phyloP scores from a whole-genome alignment of 2,329 filamentous ascomycete species.

The Penicillium janthinellum region DNA sequence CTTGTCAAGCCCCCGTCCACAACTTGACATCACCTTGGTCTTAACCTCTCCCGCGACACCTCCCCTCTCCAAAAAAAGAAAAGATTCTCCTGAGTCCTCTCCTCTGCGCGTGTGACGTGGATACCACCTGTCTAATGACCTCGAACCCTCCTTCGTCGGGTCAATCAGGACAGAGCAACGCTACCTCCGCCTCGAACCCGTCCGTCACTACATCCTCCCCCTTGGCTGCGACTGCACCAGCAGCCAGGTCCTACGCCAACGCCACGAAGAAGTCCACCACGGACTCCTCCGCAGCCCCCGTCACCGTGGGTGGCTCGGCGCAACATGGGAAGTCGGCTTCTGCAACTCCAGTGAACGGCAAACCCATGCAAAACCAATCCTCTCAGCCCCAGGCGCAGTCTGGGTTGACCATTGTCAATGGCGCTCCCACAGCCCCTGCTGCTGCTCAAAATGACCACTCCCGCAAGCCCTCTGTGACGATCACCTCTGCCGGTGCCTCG shows the following conservation, averaged over 20 bases:
- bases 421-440: constrained; percentile 49
- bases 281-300: constrained; percentile 53
- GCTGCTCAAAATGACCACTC: constrained; percentile 66
- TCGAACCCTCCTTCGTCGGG: constrained; percentile 54
- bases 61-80: neutral
- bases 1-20: constrained; percentile 23
- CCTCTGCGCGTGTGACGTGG: constrained; percentile 31
- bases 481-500: constrained; percentile 78
- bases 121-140: constrained; percentile 59
- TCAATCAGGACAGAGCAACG: constrained; percentile 52
- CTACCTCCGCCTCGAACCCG: constrained; percentile 43
- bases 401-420: constrained; percentile 68
- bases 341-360: constrained; percentile 83
- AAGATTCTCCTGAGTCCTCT: constrained; percentile 6
- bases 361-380: constrained; percentile 56
- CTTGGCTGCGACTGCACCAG: constrained; percentile 55
- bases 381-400: constrained; percentile 32
- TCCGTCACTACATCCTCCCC: constrained; percentile 47
- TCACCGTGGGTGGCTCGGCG: constrained; percentile 55
- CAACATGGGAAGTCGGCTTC: constrained; percentile 63
- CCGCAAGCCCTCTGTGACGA: constrained; percentile 88
- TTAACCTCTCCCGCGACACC: neutral
- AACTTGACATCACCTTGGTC: constrained; percentile 28
- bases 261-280: constrained; percentile 62
- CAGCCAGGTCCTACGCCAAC: constrained; percentile 63